A percentile compares a stretch with the other conserved stretches of the same genome.
Evolutionary conservation across 2,329 filamentous ascomycete genomes (phyloP).

Genomic region (Herpotrichia juniperi): DNA sequence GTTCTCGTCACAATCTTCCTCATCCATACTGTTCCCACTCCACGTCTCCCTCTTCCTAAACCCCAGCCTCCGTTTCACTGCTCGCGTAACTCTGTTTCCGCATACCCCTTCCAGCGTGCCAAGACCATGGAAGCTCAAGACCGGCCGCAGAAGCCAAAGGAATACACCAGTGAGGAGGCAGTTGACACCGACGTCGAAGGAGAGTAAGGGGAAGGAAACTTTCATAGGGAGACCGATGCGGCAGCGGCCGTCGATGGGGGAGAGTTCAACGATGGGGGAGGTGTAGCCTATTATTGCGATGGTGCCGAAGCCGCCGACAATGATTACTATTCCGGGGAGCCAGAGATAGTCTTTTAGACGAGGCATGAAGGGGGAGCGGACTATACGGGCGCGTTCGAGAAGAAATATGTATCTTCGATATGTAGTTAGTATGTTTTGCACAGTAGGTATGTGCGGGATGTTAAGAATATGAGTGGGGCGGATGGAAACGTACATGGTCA

Average conservation of each 20-base stretch:
- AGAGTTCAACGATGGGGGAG: constrained; percentile 37
- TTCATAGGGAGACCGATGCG: constrained; percentile 43
- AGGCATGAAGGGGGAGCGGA: constrained; percentile 33
- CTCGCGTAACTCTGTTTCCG: neutral
- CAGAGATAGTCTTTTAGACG: constrained; percentile 41
- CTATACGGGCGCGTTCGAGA: constrained; percentile 45
- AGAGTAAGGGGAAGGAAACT: constrained; percentile 41
- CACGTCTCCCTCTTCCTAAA: neutral
- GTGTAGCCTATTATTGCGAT: constrained; percentile 34
- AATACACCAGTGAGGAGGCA: constrained; percentile 43
- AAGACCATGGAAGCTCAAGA: constrained; percentile 16
- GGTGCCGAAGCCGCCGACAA: constrained; percentile 29
- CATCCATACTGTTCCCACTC: no score
- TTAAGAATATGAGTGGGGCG: no score
- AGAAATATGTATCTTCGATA: constrained; percentile 43
- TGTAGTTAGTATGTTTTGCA: neutral
- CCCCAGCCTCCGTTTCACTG: neutral
- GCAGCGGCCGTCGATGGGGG: constrained; percentile 35
- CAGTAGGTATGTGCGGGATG: no score
- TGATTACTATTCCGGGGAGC: constrained; percentile 31
- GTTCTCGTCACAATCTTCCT: no score
- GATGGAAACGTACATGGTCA: constrained; percentile 25
- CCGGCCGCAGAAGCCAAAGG: constrained; percentile 37
- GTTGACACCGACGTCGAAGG: constrained; percentile 45
- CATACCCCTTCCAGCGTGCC: neutral